Percentiles rank a stretch among this genome's conserved stretches.
These are phyloP conservation scores for Wickerhamomyces queroliae DNA, from an alignment of 805 yeast genomes.

Conservation along the genomic window DNA sequence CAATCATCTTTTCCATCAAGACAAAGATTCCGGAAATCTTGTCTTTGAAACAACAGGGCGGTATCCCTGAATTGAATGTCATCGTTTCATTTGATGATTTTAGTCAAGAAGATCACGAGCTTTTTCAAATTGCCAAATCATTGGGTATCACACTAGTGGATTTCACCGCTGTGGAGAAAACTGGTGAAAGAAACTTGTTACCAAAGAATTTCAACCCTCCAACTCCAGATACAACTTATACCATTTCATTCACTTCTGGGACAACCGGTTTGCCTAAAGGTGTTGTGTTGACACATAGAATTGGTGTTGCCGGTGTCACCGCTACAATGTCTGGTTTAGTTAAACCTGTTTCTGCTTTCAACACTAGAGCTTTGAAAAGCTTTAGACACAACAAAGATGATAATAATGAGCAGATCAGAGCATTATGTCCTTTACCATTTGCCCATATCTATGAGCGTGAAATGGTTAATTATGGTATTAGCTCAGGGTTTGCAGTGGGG, in stretches of 20 bases:
- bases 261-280: constrained; percentile 77
- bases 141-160: constrained; percentile 31
- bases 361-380: constrained; percentile 8
- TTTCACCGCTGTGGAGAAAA: constrained; percentile 35
- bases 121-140: constrained; percentile 26
- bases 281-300: constrained; percentile 48
- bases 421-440: constrained; percentile 42
- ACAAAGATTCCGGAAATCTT: constrained; percentile 42
- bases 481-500: constrained; percentile 33
- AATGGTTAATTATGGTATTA: constrained; percentile 31
- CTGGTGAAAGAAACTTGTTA: constrained; percentile 38
- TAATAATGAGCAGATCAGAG: constrained; percentile 23
- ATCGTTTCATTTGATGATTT: constrained; percentile 52
- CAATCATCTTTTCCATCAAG: constrained; percentile 49
- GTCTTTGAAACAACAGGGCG: constrained; percentile 30
- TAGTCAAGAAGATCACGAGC: constrained; percentile 26
- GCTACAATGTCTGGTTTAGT: constrained; percentile 26
- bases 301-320: constrained; percentile 43
- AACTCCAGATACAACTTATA: constrained; percentile 42
- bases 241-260: constrained; percentile 70
- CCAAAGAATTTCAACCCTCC: constrained; percentile 38
- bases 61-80: constrained; percentile 35
- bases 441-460: constrained; percentile 53
- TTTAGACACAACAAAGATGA: constrained; percentile 16
- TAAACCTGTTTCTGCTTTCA: constrained; percentile 13